Percentiles rank a stretch among this genome's conserved stretches.
phyloP scores from a whole-genome alignment of 495 filamentous ascomycete species.

The Hyaloscypha bicolor region DNA sequence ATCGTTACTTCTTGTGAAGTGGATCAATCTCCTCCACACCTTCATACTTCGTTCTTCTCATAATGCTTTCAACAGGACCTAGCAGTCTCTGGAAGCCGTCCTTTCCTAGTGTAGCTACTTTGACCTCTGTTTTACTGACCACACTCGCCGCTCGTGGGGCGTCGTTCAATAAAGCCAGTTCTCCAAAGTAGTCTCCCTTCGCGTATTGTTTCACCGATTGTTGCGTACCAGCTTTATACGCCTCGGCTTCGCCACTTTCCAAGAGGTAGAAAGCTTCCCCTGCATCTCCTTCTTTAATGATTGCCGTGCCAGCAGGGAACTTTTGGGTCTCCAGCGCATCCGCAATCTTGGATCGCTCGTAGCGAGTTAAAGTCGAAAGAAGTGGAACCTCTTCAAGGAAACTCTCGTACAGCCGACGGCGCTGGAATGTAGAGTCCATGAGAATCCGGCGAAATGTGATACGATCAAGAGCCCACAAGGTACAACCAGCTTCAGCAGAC shows the following conservation, averaged over 20 bases:
- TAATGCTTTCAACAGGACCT: slow-evolving; percentile 91
- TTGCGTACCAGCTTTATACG: slow-evolving; percentile 66
- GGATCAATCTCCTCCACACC: slow-evolving; percentile 57
- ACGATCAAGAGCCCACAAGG: slow-evolving; percentile 91
- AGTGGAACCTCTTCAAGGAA: slow-evolving; percentile 97
- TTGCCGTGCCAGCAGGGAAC: slow-evolving; percentile 74
- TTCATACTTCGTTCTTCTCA: slow-evolving; percentile 72
- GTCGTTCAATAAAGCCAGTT: slow-evolving; percentile 90
- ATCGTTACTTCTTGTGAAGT: slow-evolving; percentile 39
- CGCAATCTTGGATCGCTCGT: slow-evolving; percentile 95
- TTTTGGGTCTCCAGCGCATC: slow-evolving; percentile 92
- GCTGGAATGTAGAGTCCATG: slow-evolving; percentile 97
- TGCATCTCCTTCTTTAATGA: slow-evolving; percentile 90
- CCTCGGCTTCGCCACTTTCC: slow-evolving; percentile 87
- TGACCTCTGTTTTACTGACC: slow-evolving; percentile 77
- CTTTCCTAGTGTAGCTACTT: slow-evolving; percentile 92
- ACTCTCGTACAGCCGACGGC: slow-evolving; percentile 92
- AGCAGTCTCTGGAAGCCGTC: slow-evolving; percentile 92
- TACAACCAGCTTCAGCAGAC: slow-evolving; percentile 75
- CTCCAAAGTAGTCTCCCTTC: slow-evolving; percentile 97
- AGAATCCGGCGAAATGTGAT: slow-evolving; percentile 97
- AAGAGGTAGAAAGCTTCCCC: slow-evolving; percentile 93
- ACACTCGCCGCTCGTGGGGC: slow-evolving; percentile 92
- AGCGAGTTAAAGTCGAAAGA: slow-evolving; percentile 79
- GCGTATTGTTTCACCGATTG: slow-evolving; percentile 74